Evolutionary conservation across 495 filamentous ascomycete species (phyloP).

Genomic region (Sporormia fimetaria): DNA sequence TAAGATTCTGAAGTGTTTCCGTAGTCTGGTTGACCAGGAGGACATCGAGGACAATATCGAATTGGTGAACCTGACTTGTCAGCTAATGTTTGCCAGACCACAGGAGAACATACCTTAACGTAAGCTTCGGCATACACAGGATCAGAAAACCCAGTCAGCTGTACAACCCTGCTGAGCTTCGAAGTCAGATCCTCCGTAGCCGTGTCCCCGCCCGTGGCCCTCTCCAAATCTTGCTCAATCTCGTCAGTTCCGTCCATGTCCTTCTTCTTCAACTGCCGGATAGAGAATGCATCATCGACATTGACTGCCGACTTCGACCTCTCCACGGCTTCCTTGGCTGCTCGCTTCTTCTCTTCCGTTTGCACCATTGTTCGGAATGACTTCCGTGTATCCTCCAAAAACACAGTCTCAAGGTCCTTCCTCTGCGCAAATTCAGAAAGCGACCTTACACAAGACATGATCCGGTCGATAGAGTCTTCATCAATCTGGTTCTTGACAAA

Average conservation of each 20-base stretch:
- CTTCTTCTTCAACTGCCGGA: constrained; percentile 84
- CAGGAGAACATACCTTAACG: constrained; percentile 46
- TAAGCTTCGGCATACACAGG: constrained; percentile 97
- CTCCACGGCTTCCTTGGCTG: constrained; percentile 77
- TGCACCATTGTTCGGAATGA: constrained; percentile 98
- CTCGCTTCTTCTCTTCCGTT: constrained; percentile 93
- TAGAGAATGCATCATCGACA: constrained; percentile 85
- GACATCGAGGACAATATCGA: constrained; percentile 96
- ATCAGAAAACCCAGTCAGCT: constrained; percentile 97
- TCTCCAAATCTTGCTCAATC: constrained; percentile 81
- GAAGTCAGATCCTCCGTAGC: constrained; percentile 75
- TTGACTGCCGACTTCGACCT: constrained; percentile 91
- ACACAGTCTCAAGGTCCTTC: constrained; percentile 82
- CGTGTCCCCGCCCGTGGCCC: constrained; percentile 83
- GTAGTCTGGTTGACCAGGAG: constrained; percentile 95
- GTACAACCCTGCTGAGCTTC: constrained; percentile 91
- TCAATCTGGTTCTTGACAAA: constrained; percentile 97
- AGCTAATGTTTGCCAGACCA: background rate
- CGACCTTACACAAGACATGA: constrained; percentile 92
- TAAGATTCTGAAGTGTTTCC: constrained; percentile 93
- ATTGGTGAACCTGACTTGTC: constrained; percentile 63
- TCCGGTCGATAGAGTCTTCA: constrained; percentile 92
- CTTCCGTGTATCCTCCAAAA: constrained; percentile 90
- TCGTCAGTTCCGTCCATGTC: constrained; percentile 73
- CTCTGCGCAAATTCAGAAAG: constrained; percentile 81